Evolutionary conservation across 192 early-diverging fungal species (phyloP), one percentile per base, ranked within the genome.

Genomic region (Backusella liffmaniae): DNA sequence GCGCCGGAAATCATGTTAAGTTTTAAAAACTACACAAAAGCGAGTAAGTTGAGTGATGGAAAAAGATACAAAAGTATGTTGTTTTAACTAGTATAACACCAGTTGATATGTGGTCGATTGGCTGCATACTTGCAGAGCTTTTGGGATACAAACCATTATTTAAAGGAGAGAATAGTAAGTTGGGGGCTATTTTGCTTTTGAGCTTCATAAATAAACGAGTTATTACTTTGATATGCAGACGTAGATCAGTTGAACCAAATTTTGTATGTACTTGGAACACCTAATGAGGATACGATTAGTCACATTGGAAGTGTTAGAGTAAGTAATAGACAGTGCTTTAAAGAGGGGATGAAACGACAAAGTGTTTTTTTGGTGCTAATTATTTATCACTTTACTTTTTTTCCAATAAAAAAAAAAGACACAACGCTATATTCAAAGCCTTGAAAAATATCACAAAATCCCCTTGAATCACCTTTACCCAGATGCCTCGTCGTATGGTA

Each of bases 11-110:
- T 97, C 76, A 97, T 97, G 94, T 85, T 99, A 66, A 94, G 96
- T 8, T 98, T 98, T 81, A 95, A 96, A 81, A 93, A 93, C 79
- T 99, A 99, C 83, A 98, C 97, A 76, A 98, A 99, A 89, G 97
- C 98, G 10, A 98, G 84, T 83, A 73, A 65, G 81, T 78, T 13
- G 30, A 32, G 23, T 42, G 23, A 5, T 1, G 9, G 15, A 23
- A 30, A 18, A 18, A 16, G 5, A 29, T 15, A 5, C 35, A 3
- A 30, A 16, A 10, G 3, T 26, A 32, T 36, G 49, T 16, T 56
- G 21, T 59, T 23, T 59, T 49, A 49, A 30, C 16, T 56, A 51
- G 3, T 15, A 16, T 23, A 26, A 59, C 7, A 23, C 5, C 23
- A 85, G 84, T 96, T 78, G 95, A 96, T 80, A 90, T 96, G 32